Evolutionary conservation across 2,329 filamentous ascomycete species (phyloP).

Genomic region (Sclerotinia borealis): DNA sequence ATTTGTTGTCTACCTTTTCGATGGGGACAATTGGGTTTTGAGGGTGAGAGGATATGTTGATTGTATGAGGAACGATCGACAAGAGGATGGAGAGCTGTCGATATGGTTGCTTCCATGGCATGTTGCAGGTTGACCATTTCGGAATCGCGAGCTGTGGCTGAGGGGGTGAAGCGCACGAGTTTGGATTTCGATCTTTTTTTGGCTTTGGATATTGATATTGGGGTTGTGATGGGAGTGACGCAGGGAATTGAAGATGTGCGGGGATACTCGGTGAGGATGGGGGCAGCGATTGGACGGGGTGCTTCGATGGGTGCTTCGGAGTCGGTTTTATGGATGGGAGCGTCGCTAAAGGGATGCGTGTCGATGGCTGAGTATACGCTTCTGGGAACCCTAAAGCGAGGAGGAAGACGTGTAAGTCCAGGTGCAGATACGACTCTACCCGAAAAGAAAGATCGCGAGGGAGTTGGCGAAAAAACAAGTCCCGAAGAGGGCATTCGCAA

Average conservation of each 20-base stretch:
- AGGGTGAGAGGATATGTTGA: neutral
- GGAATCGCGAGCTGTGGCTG: slow-evolving; percentile 10
- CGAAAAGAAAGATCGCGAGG: neutral
- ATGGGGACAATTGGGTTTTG: slow-evolving; percentile 1
- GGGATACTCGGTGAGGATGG: neutral
- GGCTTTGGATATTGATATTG: neutral
- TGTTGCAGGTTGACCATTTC: slow-evolving; percentile 6
- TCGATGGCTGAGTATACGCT: slow-evolving; percentile 29
- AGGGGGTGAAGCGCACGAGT: slow-evolving; percentile 8
- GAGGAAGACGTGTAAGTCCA: slow-evolving; percentile 4
- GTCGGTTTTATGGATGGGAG: slow-evolving; percentile 19
- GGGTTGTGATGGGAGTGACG: neutral
- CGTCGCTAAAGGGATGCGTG: slow-evolving; percentile 28
- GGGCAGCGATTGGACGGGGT: neutral
- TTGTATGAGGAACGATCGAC: neutral
- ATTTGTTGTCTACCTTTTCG: neutral
- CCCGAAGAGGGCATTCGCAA: slow-evolving; percentile 19
- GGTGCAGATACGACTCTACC: slow-evolving; percentile 5
- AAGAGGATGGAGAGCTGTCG: slow-evolving; percentile 6
- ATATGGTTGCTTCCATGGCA: slow-evolving; percentile 12
- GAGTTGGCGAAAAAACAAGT: slow-evolving; percentile 11
- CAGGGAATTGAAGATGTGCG: neutral
- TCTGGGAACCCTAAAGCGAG: slow-evolving; percentile 28
- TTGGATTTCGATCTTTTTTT: slow-evolving; percentile 1
- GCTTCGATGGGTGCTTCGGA: neutral